Conservation (phyloP, 345 rosid genomes). For the Populus davidiana region DNA sequence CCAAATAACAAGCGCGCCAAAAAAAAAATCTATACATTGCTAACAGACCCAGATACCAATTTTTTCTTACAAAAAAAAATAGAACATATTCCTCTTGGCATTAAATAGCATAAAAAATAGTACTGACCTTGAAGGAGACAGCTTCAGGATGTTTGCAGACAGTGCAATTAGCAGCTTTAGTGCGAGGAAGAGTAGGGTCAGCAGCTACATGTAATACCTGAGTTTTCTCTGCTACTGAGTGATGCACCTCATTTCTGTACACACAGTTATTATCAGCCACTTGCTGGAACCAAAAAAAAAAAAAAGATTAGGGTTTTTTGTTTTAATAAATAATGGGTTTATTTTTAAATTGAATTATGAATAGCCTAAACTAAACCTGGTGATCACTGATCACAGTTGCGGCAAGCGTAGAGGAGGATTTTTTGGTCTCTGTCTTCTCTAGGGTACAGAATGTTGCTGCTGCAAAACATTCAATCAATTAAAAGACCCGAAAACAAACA, state of each 20-base stretch:
- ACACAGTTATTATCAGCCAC: slow-evolving; percentile 55
- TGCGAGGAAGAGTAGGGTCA: slow-evolving; percentile 81
- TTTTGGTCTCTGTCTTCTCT: slow-evolving; percentile 62
- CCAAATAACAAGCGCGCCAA: not conserved
- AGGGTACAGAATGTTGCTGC: slow-evolving; percentile 77
- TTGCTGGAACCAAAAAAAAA: slow-evolving; percentile 40
- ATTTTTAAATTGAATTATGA: not conserved
- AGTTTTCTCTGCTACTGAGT: slow-evolving; percentile 61
- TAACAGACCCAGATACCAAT: not conserved
- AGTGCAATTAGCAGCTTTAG: slow-evolving; percentile 53
- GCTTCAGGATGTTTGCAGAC: slow-evolving; percentile 57
- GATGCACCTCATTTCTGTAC: slow-evolving; percentile 66
- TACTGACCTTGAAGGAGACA: slow-evolving; percentile 65
- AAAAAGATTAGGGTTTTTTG: not conserved
- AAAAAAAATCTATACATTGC: not conserved
- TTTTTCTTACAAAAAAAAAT: not conserved
- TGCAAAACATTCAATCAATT: slow-evolving; percentile 15
- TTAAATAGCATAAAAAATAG: not conserved
- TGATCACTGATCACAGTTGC: slow-evolving; percentile 89
- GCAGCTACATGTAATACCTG: slow-evolving; percentile 67
- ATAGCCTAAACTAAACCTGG: slow-evolving; percentile 3
- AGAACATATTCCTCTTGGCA: not conserved
- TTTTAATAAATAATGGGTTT: not conserved
- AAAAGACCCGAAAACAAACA: not conserved
- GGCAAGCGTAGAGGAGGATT: slow-evolving; percentile 73